phyloP scores from a whole-genome alignment of 345 rosid genomes.

The Brassica nigra region DNA sequence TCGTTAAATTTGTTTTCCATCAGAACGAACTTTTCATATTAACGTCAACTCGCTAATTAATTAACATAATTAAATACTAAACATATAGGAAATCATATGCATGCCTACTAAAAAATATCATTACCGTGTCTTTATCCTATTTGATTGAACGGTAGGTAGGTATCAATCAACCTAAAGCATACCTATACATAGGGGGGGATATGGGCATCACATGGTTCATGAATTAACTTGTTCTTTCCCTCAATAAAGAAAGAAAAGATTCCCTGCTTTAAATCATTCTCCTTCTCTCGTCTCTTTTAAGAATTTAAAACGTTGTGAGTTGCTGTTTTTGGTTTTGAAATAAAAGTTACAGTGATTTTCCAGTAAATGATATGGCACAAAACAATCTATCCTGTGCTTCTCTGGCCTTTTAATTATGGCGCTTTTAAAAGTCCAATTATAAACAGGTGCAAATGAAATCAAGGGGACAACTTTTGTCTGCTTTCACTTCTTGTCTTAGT shows the following conservation, averaged over 20 bases:
- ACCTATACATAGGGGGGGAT: background rate
- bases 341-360: background rate
- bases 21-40: background rate
- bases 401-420: slow-evolving; percentile 15
- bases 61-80: background rate
- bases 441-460: slow-evolving; percentile 9
- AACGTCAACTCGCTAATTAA: background rate
- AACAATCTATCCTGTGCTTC: background rate
- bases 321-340: background rate
- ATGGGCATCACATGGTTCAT: slow-evolving; percentile 38
- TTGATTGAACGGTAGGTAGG: background rate
- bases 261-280: slow-evolving; percentile 9
- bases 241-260: background rate
- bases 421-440: background rate
- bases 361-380: background rate
- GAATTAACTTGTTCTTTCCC: slow-evolving; percentile 13
- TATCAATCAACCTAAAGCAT: background rate
- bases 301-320: background rate
- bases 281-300: background rate
- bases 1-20: background rate
- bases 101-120: background rate
- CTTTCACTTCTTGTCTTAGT: slow-evolving; percentile 29
- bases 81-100: background rate
- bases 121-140: background rate
- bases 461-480: slow-evolving; percentile 34